A percentile compares a stretch with the other conserved stretches of the same genome.
Conservation (phyloP, 1,284 basidiomycete species). For the Microbotryum scabiosae region DNA sequence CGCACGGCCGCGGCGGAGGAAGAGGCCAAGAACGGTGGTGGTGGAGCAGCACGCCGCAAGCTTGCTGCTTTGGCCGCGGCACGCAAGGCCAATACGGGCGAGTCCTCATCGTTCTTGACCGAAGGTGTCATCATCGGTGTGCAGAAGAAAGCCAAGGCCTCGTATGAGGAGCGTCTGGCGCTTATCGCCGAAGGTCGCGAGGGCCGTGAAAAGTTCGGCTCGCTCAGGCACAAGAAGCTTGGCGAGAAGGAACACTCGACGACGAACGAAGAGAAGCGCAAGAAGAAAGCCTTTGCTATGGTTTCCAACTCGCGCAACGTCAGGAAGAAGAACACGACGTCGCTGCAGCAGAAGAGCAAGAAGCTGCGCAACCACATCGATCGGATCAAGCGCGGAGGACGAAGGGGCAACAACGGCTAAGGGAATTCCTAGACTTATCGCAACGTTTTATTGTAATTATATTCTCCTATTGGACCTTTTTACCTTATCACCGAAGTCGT, state of each 20-base stretch:
- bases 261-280: slow-evolving; percentile 74
- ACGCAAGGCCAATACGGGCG: slow-evolving; percentile 40
- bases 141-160: slow-evolving; percentile 85
- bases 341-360: slow-evolving; percentile 25
- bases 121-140: slow-evolving; percentile 88
- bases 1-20: slow-evolving; percentile 70
- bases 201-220: slow-evolving; percentile 90
- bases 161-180: slow-evolving; percentile 90
- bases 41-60: slow-evolving; percentile 76
- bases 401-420: slow-evolving; percentile 12
- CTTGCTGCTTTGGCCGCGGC: slow-evolving; percentile 62
- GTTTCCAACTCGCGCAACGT: slow-evolving; percentile 18
- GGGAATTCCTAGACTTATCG: background rate
- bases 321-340: slow-evolving; percentile 13
- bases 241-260: slow-evolving; percentile 32
- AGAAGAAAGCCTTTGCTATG: slow-evolving; percentile 45
- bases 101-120: slow-evolving; percentile 62
- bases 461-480: background rate
- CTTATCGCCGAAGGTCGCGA: slow-evolving; percentile 87
- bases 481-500: background rate
- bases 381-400: slow-evolving; percentile 15
- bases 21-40: slow-evolving; percentile 61
- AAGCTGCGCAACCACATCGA: slow-evolving; percentile 26
- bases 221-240: slow-evolving; percentile 42
- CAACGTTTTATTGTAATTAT: too few species aligned